phyloP scores from a whole-genome alignment of 345 rosid genomes.

The Populus alba region DNA sequence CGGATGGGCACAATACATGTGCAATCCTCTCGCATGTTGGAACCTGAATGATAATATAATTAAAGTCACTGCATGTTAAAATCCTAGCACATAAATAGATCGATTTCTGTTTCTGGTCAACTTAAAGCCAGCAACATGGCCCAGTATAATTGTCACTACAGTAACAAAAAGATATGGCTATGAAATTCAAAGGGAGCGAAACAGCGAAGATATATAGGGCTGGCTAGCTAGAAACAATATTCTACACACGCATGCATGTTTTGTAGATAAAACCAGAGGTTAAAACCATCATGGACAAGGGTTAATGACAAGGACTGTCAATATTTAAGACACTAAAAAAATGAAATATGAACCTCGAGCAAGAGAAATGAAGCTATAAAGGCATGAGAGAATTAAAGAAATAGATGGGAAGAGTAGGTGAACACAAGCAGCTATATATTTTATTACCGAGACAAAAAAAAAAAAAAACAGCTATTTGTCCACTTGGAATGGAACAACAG shows the following conservation, averaged over 20 bases:
- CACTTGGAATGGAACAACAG: background rate
- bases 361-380: background rate
- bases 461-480: background rate
- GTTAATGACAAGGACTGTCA: background rate
- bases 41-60: background rate
- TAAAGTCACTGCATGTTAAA: background rate
- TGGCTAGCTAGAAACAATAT: background rate
- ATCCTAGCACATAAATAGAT: background rate
- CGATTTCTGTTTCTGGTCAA: background rate
- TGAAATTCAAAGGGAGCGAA: background rate
- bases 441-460: background rate
- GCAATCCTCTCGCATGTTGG: background rate
- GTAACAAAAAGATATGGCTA: no score
- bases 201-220: slow-evolving; percentile 8
- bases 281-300: slow-evolving; percentile 4
- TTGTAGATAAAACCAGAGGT: slow-evolving; percentile 15
- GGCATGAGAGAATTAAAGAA: background rate
- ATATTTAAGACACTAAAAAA: background rate
- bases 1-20: no score
- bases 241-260: slow-evolving; percentile 6
- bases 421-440: background rate
- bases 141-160: background rate
- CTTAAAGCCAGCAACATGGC: background rate
- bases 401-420: background rate
- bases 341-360: background rate